Base-by-base conservation (phyloP, 2,329 filamentous ascomycete species). In the Pyricularia sp. region DNA sequence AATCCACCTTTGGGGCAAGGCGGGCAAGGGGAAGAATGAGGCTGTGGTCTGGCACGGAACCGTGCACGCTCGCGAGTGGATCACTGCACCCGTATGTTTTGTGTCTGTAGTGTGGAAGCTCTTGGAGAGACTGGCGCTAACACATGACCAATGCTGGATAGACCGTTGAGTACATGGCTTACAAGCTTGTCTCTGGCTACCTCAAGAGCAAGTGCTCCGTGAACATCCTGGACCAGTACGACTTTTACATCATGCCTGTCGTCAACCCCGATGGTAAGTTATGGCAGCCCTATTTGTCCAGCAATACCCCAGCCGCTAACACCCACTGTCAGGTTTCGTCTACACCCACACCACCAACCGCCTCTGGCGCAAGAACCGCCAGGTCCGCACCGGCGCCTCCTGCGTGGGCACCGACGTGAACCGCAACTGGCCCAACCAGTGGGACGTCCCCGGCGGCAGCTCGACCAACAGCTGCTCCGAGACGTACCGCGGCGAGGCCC, bases 231-330 rank as follows among this genome's bases (percentile, higher is more conserved):
- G 82, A 90, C 76, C 85, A 81, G 68, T 89, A 88, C 73, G 89
- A 91, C 77, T 88, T 88, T 72, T 90, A 88, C 76, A 83, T 91
- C 72, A 82, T 89, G 69, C 87, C 87, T 3, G 78, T 89, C 28
- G 85, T 87, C 12, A 89, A 90, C 74, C 86, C 86, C 0, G 87
- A 89, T 68, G 85, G 80, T 82, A 73, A 72, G 77, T 64, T 9
- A 25, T 55, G 10, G 20, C 2, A 23, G 11, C 28, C n/a, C 66
- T 1, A 6, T 59, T 4, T 7, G 26, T 6, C 26, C 31, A 42
- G 6, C 4, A 30, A 10, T 11, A 66, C 64, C 65, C 28, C 17
- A 0, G 10, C 17, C 17, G 33, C 36, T 20, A 26, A 30, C 3
- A 50, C 28, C n/a, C 23, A 20, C 31, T 4, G 23, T 59, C 68